Base-by-base conservation (phyloP, 2,329 filamentous ascomycete genomes). In the Monilinia fructigena region DNA sequence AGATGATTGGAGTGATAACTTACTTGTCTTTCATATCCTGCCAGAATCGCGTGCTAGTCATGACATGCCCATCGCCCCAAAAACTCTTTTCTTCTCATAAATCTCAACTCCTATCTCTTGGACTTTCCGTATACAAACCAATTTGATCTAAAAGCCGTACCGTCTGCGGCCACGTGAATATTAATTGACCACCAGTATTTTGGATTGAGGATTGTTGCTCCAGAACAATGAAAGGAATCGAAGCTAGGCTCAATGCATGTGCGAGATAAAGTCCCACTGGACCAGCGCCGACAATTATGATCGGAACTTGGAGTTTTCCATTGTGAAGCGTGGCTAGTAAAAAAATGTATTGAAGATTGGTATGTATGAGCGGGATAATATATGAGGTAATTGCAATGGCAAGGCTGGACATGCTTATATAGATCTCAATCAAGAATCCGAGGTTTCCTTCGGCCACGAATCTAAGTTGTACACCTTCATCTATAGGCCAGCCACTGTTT, bases 201-300 rank as follows among this genome's bases (percentile, higher is more conserved):
- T 7, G 2, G 23, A 55, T 31, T 14, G 53, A 55, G 28, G 23
- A 23, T 28, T 55, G 31, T 31, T 55, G 53, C 53, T 60, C 56
- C 12, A 60, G 40, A 4, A 60, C 38, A 20, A 47, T 23, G 12
- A 31, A 42, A 2, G 40, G 23, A 26, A 60, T 60, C 4, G 23
- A 20, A 20, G 56, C 56, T 48, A 23, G n/a, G 16, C 35, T 23
- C 8, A 60, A 38, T 14, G 38, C 38, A 14, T 45, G 38, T 31
- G 56, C 38, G 26, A 60, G 40, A n/a, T 45, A 42, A 6, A 60
- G 40, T 14, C 56, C 56, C 42, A 47, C 38, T 6, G 56, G 56
- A 16, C 56, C 56, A 28, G 56, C 56, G 12, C 56, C 56, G 20
- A 60, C 56, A 12, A 60, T 47, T 38, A 60, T 60, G 56, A 47